Evolutionary conservation across 768 basidiomycete species (phyloP), one percentile per base, ranked within the genome.

Genomic region (Trametes cubensis): DNA sequence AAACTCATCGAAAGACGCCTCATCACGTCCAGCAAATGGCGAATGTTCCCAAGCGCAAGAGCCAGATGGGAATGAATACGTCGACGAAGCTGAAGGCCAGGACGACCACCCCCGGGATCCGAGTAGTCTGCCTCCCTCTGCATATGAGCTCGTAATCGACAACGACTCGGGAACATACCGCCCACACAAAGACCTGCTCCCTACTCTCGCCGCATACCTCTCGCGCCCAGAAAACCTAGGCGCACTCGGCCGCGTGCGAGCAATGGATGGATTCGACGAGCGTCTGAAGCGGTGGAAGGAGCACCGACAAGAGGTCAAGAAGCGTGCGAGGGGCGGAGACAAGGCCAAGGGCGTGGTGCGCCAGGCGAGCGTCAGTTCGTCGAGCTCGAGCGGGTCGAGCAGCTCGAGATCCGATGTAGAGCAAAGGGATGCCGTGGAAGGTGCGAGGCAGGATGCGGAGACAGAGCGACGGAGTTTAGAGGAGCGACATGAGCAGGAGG

Each of bases 101-200:
- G 23, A 66, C 69, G 5, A 71, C 67, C 47, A 73, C 76, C 65
- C 76, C 76, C n/a, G n/a, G n/a, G 10, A 63, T 30, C 63, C 55
- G 1, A 56, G 48, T 42, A 26, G 25, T 15, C 58, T 64, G 18
- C 58, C 58, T 15, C 65, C 70, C n/a, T 61, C 62, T 26, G 64
- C 55, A 30, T 80, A 79, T 70, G 79, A 80, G 70, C 75, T 80
- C 30, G 69, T 81, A 53, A 80, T 80, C 69, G 79, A 80, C 71
- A 80, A 81, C 67, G 77, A 80, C 68, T 76, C 75, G 44, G 80
- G 80, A 4, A 81, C 79, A 5, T 81, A 81, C 67, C 76, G 78
- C 30, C 80, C 80, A 2, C 68, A 75, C 45, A 73, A 69, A 45
- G 72, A 78, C 52, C 71, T 79, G 25, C 68, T 80, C 2, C 78